Evolutionary conservation across 345 rosid species (phyloP), one percentile per base, ranked within the genome.

Genomic region (Eucalyptus pumila): DNA sequence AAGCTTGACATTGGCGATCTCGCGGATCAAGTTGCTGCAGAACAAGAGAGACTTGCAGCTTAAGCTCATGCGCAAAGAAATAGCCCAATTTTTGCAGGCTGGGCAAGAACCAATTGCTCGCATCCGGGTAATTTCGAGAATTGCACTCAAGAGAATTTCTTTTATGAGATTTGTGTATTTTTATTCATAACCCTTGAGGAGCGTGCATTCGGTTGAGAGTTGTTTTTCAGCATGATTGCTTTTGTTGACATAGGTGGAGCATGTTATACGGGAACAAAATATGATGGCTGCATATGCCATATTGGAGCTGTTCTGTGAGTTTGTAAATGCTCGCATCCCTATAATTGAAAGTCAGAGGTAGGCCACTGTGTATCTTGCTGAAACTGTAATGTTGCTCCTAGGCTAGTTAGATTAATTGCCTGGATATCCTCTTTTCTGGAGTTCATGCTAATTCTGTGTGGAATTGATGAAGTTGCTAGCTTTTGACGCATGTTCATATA

Each of bases 21-120:
- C 99, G 37, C 97, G 99, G 65, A 95, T 97, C 80, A 96, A 96
- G 89, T 89, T 96, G 94, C 94, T 94, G 88, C 99, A 98, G 87
- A 98, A 98, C 90, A 98, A 96, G 94, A 96, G 99, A 91, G 99
- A 95, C 91, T 87, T 95, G 94, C 97, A 95, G 91, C 98, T 97
- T 80, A 95, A 95, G 89, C 95, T 94, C 47, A 98, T 98, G 98
- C 95, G 97, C 90, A 96, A 95, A 90, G 99, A 97, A 94, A 96
- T 97, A 83, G 98, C 99, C 86, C 98, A 96, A 56, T 96, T 98
- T 91, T 91, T 98, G 91, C 98, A 94, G 93, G 97, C 98, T 88
- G 98, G 99, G 87, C 98, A 96, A 91, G 99, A 98, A 93, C 90
- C 99, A 21, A 98, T 98, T 5, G 99, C 99, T 93, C 95, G 99